These are phyloP conservation scores for Trichosporon coremiiforme DNA, from an alignment of 1,284 basidiomycete genomes.

Conservation along the genomic window DNA sequence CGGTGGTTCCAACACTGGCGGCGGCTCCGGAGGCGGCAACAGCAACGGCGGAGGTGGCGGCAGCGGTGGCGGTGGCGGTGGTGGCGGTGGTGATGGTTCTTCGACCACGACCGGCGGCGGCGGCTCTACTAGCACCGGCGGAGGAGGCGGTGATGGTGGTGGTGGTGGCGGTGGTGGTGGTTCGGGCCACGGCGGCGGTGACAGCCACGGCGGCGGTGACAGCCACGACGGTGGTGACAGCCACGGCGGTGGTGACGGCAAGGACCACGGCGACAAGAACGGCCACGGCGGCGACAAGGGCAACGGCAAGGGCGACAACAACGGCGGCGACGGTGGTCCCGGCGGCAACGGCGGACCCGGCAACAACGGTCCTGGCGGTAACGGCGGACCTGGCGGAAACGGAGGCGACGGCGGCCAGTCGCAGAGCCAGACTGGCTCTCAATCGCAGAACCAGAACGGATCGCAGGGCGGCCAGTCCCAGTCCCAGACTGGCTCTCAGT, in stretches of 20 bases:
- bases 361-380: not conserved
- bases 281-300: not conserved
- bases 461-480: not conserved
- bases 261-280: not conserved
- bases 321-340: not conserved
- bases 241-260: not conserved
- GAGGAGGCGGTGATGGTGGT: conserved; percentile 4
- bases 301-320: not conserved
- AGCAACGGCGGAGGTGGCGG: not conserved
- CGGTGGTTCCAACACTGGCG: not conserved
- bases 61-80: not conserved
- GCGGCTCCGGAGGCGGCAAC: not conserved
- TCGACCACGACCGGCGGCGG: not conserved
- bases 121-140: not conserved
- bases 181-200: not conserved
- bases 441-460: not conserved
- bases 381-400: not conserved
- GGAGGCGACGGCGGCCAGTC: not conserved
- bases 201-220: not conserved
- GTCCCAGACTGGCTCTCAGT: not conserved
- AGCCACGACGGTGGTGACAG: too few species aligned
- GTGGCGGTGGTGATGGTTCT: not conserved
- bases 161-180: conserved; percentile 8
- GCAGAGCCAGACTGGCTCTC: not conserved
- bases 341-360: conserved; percentile 2